phyloP scores from a whole-genome alignment of 805 yeast genomes.

The Cephaloascus albidus region DNA sequence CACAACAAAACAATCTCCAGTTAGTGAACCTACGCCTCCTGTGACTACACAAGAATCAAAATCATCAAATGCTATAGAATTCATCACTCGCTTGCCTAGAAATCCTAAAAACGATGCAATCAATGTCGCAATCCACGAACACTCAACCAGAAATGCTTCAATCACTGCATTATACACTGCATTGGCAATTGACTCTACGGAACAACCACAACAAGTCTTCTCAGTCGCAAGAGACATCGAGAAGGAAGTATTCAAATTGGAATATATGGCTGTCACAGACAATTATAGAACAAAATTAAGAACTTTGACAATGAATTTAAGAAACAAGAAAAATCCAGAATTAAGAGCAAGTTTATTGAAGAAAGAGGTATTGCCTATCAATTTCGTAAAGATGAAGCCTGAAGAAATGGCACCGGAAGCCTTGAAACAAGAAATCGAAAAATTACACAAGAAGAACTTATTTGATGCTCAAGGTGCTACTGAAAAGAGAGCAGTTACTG shows the following conservation, averaged over 20 bases:
- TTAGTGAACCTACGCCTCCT: not conserved
- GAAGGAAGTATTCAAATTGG: slow-evolving; percentile 52
- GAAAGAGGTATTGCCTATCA: slow-evolving; percentile 57
- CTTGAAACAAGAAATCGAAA: slow-evolving; percentile 75
- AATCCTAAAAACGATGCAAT: slow-evolving; percentile 78
- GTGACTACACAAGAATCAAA: not conserved
- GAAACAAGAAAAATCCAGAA: slow-evolving; percentile 85
- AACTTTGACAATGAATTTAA: slow-evolving; percentile 76
- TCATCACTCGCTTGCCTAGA: slow-evolving; percentile 48
- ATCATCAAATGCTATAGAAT: too few relatives aligned
- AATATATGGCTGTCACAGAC: slow-evolving; percentile 46
- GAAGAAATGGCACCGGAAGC: slow-evolving; percentile 94
- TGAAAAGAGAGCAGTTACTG: slow-evolving; percentile 91
- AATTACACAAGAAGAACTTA: slow-evolving; percentile 78
- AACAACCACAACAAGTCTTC: slow-evolving; percentile 49
- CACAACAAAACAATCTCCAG: slow-evolving; percentile 1
- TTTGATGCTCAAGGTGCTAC: slow-evolving; percentile 98
- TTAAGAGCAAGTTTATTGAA: slow-evolving; percentile 58
- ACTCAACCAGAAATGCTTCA: slow-evolving; percentile 76
- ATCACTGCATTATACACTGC: slow-evolving; percentile 82
- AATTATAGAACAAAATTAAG: slow-evolving; percentile 77
- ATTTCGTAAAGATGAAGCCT: slow-evolving; percentile 76
- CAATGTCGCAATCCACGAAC: slow-evolving; percentile 57
- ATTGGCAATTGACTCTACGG: slow-evolving; percentile 69
- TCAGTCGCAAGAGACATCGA: slow-evolving; percentile 66